Conservation (phyloP, 164 flowering plant genomes). For the Cinnamomum chago region DNA sequence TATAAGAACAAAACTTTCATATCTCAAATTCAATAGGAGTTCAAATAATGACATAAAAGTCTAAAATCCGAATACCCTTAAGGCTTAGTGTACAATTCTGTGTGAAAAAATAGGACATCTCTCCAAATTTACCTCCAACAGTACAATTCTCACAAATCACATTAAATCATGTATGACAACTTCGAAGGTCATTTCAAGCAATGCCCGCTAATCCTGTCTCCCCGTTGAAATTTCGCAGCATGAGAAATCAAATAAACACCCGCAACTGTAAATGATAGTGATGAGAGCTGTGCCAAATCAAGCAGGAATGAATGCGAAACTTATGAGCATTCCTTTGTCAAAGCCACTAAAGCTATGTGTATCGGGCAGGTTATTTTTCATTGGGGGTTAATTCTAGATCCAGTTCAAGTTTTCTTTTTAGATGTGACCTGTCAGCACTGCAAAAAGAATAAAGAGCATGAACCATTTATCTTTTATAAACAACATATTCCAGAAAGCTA, state of each 20-base stretch:
- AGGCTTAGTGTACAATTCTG: not conserved
- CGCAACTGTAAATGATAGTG: not conserved
- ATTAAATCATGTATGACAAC: not conserved
- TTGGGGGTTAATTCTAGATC: constrained; percentile 59
- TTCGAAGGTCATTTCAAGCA: not conserved
- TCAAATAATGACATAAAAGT: not conserved
- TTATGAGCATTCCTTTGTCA: not conserved
- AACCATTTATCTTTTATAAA: not conserved
- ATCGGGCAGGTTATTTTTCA: constrained; percentile 1
- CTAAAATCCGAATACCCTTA: not conserved
- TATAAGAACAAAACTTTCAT: not conserved
- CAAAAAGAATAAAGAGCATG: constrained; percentile 11
- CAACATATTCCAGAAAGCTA: not conserved
- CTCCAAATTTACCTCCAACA: not conserved
- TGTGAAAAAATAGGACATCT: not conserved
- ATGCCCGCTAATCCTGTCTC: not conserved
- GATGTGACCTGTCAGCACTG: constrained; percentile 88
- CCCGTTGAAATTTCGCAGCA: not conserved
- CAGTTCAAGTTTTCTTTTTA: constrained; percentile 62
- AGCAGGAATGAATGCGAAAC: not conserved
- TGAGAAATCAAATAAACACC: not conserved
- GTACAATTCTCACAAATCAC: not conserved
- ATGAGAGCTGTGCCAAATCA: not conserved
- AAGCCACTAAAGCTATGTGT: not conserved
- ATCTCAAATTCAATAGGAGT: not conserved